Evolutionary conservation across 331 rosid species (phyloP).

Genomic region (Rosa hybrid): DNA sequence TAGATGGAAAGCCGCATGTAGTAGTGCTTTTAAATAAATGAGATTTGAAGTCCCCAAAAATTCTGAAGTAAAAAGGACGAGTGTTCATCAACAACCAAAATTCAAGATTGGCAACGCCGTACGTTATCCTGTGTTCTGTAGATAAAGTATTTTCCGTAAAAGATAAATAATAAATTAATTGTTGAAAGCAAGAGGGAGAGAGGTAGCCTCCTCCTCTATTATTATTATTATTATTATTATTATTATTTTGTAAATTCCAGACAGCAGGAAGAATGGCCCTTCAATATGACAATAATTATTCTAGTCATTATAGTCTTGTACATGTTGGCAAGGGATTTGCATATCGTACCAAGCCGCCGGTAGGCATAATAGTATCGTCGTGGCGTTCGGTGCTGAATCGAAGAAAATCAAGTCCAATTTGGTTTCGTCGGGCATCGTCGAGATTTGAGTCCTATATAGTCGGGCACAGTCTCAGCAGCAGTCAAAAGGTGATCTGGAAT

Average conservation of each 20-base stretch:
- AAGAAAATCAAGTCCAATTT: constrained; percentile 2
- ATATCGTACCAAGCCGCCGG: not conserved
- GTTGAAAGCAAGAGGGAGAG: not conserved
- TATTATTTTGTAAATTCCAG: not conserved
- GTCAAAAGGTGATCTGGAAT: not conserved
- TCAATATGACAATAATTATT: not conserved
- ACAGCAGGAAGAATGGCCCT: not conserved
- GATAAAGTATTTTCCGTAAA: too few species aligned
- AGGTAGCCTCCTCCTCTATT: too few species aligned
- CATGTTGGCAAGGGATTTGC: not conserved
- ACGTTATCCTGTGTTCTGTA: not conserved
- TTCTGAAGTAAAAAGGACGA: not conserved
- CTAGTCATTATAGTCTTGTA: not conserved
- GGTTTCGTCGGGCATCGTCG: not conserved
- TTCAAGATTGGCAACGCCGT: not conserved
- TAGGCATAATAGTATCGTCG: not conserved
- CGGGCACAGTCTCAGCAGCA: not conserved
- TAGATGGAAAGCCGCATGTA: not conserved
- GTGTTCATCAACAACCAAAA: too few species aligned
- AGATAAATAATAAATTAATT: too few species aligned
- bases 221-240: too few species aligned
- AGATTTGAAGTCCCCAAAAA: not conserved
- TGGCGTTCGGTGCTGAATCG: not conserved
- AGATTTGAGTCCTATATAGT: not conserved
- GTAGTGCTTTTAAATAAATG: not conserved